Base-by-base conservation (phyloP, 2,329 filamentous ascomycete species). In the Neopestalotiopsis rosae region DNA sequence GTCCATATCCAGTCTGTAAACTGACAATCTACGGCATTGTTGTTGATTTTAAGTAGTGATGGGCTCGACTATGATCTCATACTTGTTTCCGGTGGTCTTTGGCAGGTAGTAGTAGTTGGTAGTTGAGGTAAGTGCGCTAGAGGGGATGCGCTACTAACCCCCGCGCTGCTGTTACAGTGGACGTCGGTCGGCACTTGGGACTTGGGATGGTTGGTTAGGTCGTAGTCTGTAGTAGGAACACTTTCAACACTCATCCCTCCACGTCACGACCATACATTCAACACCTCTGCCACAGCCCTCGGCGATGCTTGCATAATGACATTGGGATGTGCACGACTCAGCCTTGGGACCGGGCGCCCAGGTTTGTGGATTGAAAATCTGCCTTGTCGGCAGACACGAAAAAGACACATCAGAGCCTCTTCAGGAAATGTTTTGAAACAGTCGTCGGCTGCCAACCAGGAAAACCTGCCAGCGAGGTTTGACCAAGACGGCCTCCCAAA, bases 321-420 rank as follows among this genome's bases (percentile, higher is more conserved):
- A 17, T 62, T 62, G 61, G 32, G 61, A 38, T 42, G 61, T 62
- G 61, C 61, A 62, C 61, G 12, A 40, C 61, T 62, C 61, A 62
- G 61, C 61, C 61, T 62, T 62, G 30, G 34, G 38, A 24, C 30
- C 57, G 57, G n/a, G 30, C 57, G 13, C 9, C 24, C 24, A 28
- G 24, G 57, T 20, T 9, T 59, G 57, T 13, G 20, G 14, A 14
- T 58, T 5, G 57, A 30, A 38, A 61, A 38, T 61, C n/a, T 61
- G 59, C 59, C 59, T 38, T 61, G 59, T 30, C 7, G n/a, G n/a
- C 45, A 17, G 45, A n/a, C 45, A 7, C 14, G 45, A 7, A 52
- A 38, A 61, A 38, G 30, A 59, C 59, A 61, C 59, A 61, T 38
- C 61, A 28, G 38, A 28, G 38, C 61, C 42, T 32, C 40, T 24